A percentile compares a stretch with the other conserved stretches of the same genome.
Conservation (phyloP, 345 rosid genomes). For the Xanthoceras sorbifolium region DNA sequence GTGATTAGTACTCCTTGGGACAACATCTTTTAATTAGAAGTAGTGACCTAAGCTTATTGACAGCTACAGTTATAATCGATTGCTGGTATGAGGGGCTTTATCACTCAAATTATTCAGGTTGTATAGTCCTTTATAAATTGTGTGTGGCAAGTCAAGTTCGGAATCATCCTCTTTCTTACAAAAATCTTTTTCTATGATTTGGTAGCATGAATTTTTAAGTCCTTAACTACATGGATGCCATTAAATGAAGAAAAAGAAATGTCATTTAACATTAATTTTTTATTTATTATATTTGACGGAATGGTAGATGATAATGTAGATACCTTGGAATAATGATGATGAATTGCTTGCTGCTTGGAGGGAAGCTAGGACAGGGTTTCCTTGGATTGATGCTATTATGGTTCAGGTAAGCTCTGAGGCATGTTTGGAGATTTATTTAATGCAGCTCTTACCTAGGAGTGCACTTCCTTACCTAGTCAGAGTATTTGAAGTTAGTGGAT, state of each 20-base stretch:
- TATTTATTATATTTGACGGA: not conserved
- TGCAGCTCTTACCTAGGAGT: not conserved
- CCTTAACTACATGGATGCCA: not conserved
- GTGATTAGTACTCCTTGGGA: not conserved
- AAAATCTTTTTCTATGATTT: not conserved
- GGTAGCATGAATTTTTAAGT: not conserved
- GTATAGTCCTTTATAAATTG: not conserved
- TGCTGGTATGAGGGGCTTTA: not conserved
- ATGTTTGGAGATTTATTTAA: constrained; percentile 4
- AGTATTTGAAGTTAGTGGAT: constrained; percentile 7
- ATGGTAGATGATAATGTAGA: constrained; percentile 45
- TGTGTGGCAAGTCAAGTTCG: not conserved
- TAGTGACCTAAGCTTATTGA: not conserved
- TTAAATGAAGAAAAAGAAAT: not conserved
- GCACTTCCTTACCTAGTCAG: not conserved
- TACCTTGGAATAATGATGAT: constrained; percentile 83
- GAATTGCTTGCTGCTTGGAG: constrained; percentile 85
- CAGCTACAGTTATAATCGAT: not conserved
- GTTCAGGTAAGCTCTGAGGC: constrained; percentile 65
- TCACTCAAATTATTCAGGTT: not conserved
- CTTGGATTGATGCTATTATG: constrained; percentile 99
- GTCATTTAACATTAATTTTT: not conserved
- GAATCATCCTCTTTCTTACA: not conserved
- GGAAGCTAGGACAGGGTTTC: constrained; percentile 87
- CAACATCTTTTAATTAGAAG: not conserved